Base-by-base conservation (phyloP, 2,329 filamentous ascomycete genomes). In the Cryphonectria parasitica region DNA sequence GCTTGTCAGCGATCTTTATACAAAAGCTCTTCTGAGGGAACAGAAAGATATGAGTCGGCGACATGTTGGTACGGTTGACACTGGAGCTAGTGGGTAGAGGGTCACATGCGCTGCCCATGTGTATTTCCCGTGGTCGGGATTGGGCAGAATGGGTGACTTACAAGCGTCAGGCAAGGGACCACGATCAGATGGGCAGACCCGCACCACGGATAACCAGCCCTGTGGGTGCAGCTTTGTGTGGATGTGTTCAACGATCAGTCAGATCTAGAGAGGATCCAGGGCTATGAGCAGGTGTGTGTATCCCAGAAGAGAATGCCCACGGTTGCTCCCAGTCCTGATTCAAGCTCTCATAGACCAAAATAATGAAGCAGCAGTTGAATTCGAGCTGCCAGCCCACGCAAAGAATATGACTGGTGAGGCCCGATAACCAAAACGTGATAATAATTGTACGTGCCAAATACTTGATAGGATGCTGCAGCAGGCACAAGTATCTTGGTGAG, bases 1-100 rank as follows among this genome's bases (percentile, higher is more conserved):
- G 71, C 56, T 77, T 77, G 77, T 85, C 81, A 84, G 83, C 80
- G 80, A 83, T 82, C 69, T 52, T 25, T 43, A 43, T 2, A 49
- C 45, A 22, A 52, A 25, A n/a, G 3, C 25, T 19, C n/a, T 13
- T 7, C 2, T 6, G 31, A 11, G 56, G 3, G 31, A 8, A n/a
- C 58, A 36, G 19, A 49, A 22, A 45, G 62, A 64, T 39, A 45
- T 28, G 5, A 56, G 41, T 11, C 4, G 25, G 10, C 1, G 62
- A n/a, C 41, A 43, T 15, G 25, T n/a, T 31, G 43, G 19, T 8
- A 17, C 19, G 5, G 31, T 61, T 61, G 58, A 61, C 22, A 8
- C 0, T 39, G 31, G 34, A 39, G 58, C 58, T 61, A 25, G 58
- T 31, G 31, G 28, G 34, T 7, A 36, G 31, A 36, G 17, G 25